Evolutionary conservation across 2,329 filamentous ascomycete genomes (phyloP), one percentile per base, ranked within the genome.

Genomic region (Fusarium cyanostomum): DNA sequence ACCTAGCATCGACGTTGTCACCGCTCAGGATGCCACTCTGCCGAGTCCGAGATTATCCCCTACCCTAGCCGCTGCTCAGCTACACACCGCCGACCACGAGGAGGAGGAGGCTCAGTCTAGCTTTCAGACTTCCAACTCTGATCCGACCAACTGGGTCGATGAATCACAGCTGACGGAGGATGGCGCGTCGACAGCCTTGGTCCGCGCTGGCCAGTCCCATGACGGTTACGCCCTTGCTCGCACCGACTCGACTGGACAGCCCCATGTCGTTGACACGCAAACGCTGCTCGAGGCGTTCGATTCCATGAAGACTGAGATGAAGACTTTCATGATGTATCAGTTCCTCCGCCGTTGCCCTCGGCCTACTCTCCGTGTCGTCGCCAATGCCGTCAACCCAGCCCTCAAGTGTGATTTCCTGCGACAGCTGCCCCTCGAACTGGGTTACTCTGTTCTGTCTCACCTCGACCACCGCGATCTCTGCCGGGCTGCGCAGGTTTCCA

Each of bases 301-400:
- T 74, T 86, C 90, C 7, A 91, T 99, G 84, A 93, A 94, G 2
- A 87, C 91, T 39, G 90, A 95, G 70, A 88, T 99, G 85, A 95
- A 99, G 78, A 91, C 91, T 0, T 96, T 96, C 73, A 89, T 99
- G 78, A 96, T 99, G 88, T 98, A 96, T 74, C 94, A 99, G 73
- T 87, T 99, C 52, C 84, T 99, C 24, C 89, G 92, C 54, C 86
- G 95, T 42, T 98, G 94, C 72, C 87, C 92, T 7, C 91, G 96
- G 67, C 90, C 92, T 37, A 97, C 94, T 0, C 82, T 99, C 6
- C 92, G 95, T 71, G 89, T 96, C 52, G 89, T 99, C 52, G 93
- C 94, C 31, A 89, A 93, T 66, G 89, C 93, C 12, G 94, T 99
- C 65, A 97, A 97, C 71, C 95, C 95, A 8, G 92, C 94, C 0